phyloP scores from a whole-genome alignment of 805 yeast genomes.

The Hanseniaspora jakobsenii region DNA sequence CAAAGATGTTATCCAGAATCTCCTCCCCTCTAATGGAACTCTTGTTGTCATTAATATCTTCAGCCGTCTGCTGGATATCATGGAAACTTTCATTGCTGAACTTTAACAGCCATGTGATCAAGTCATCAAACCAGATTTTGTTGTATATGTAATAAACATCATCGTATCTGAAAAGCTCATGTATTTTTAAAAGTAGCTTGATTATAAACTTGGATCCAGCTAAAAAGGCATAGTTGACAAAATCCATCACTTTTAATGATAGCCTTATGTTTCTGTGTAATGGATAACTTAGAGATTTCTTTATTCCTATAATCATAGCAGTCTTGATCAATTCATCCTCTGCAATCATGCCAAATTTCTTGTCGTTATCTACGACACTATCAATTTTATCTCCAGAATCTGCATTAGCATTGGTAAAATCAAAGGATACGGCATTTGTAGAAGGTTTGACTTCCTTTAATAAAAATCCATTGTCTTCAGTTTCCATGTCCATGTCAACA shows the following conservation, averaged over 20 bases:
- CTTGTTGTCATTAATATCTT: too few species aligned
- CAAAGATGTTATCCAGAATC: constrained; percentile 15
- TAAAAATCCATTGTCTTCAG: too few species aligned
- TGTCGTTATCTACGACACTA: neutral
- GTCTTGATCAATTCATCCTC: constrained; percentile 35
- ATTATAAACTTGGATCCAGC: constrained; percentile 60
- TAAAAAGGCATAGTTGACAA: constrained; percentile 50
- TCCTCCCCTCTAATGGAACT: neutral
- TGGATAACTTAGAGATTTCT: constrained; percentile 72
- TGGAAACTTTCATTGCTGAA: constrained; percentile 48
- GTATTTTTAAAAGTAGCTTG: constrained; percentile 44
- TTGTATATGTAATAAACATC: constrained; percentile 79
- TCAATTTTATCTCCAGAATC: neutral
- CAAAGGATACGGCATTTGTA: too few species aligned
- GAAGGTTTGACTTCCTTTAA: constrained; percentile 13
- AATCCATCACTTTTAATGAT: constrained; percentile 56
- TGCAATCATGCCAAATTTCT: neutral
- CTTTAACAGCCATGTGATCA: constrained; percentile 58
- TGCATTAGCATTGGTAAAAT: neutral
- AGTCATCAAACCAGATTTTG: constrained; percentile 62
- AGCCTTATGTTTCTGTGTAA: constrained; percentile 61
- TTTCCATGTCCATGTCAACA: constrained; percentile 17
- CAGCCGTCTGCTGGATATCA: too few species aligned
- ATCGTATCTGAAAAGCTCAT: constrained; percentile 69
- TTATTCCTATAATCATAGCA: constrained; percentile 45